Percentiles rank a stretch among this genome's conserved stretches.
Evolutionary conservation across 2,329 filamentous ascomycete genomes (phyloP).

Genomic region (Phaeosphaeria sp.): DNA sequence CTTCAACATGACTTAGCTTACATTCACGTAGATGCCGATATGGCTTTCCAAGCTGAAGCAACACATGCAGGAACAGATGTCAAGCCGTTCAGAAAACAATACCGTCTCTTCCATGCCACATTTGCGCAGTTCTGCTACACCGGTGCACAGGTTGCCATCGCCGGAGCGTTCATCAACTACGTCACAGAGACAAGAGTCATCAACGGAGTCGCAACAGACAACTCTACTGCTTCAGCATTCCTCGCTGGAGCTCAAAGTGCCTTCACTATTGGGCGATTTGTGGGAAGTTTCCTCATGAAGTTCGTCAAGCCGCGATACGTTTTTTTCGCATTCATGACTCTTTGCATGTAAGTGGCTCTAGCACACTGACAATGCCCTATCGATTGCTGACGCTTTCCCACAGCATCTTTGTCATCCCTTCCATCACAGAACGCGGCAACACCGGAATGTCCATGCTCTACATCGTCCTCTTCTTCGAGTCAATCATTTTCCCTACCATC

Average conservation of each 20-base stretch:
- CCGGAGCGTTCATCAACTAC: conserved; percentile 54
- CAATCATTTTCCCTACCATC: conserved; percentile 75
- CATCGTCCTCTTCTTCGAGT: conserved; percentile 48
- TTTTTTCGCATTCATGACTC: conserved; percentile 70
- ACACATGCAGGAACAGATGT: conserved; percentile 48
- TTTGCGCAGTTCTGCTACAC: conserved; percentile 83
- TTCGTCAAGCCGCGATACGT: conserved; percentile 72
- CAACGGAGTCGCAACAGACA: conserved; percentile 31
- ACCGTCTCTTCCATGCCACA: conserved; percentile 76
- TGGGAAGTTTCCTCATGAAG: conserved; percentile 70
- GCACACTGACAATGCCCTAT: too few species aligned
- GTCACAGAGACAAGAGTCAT: conserved; percentile 55
- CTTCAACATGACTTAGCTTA: neutral
- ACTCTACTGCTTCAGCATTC: conserved; percentile 69
- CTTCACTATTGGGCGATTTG: conserved; percentile 76
- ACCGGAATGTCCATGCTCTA: conserved; percentile 55
- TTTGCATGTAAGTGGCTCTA: conserved; percentile 48
- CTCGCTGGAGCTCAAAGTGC: conserved; percentile 76
- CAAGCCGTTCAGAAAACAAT: conserved; percentile 66
- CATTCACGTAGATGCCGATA: conserved; percentile 52
- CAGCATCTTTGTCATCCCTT: conserved; percentile 60
- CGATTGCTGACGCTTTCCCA: too few species aligned
- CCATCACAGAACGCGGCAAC: conserved; percentile 60
- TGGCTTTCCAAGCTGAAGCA: conserved; percentile 59
- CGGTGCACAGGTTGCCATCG: conserved; percentile 70